A percentile compares a stretch with the other conserved stretches of the same genome.
Evolutionary conservation across 164 flowering plant genomes (phyloP).

Genomic region (Chimonanthus praecox): DNA sequence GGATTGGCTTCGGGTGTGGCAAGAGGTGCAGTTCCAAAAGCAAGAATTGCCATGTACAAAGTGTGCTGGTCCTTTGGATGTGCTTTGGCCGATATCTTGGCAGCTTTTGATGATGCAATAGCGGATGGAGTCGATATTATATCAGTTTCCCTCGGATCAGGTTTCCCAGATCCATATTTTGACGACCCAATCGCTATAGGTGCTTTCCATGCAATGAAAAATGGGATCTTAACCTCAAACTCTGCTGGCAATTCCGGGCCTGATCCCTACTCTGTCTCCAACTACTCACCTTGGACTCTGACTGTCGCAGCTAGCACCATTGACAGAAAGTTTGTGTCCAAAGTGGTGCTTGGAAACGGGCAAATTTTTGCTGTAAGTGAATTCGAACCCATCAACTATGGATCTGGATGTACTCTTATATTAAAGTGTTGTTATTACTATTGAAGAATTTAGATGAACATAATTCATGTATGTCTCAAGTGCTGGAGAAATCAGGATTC

Average conservation of each 20-base stretch:
- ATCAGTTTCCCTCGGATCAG: slow-evolving; percentile 21
- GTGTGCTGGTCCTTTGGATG: slow-evolving; percentile 17
- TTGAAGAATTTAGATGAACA: no score
- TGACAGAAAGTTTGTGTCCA: slow-evolving; percentile 9
- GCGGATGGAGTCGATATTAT: slow-evolving; percentile 23
- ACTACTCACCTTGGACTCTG: slow-evolving; percentile 8
- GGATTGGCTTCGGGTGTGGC: slow-evolving; percentile 19
- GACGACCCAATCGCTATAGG: slow-evolving; percentile 39
- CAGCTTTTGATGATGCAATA: slow-evolving; percentile 25
- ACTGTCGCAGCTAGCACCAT: slow-evolving; percentile 15
- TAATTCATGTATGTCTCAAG: no score
- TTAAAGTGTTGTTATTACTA: not conserved
- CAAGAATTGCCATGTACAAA: slow-evolving; percentile 21
- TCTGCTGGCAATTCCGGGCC: slow-evolving; percentile 7
- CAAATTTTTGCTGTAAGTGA: not conserved
- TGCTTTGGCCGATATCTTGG: slow-evolving; percentile 8
- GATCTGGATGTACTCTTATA: not conserved
- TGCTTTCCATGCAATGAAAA: slow-evolving; percentile 33
- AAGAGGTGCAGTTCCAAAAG: slow-evolving; percentile 15
- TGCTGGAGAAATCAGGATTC: no score
- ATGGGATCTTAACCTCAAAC: slow-evolving; percentile 11
- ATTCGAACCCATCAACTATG: not conserved
- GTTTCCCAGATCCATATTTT: slow-evolving; percentile 24
- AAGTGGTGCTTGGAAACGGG: slow-evolving; percentile 12
- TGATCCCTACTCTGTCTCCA: not conserved